phyloP scores from a whole-genome alignment of 1,284 basidiomycete species.

The Rhodotorula sp. region DNA sequence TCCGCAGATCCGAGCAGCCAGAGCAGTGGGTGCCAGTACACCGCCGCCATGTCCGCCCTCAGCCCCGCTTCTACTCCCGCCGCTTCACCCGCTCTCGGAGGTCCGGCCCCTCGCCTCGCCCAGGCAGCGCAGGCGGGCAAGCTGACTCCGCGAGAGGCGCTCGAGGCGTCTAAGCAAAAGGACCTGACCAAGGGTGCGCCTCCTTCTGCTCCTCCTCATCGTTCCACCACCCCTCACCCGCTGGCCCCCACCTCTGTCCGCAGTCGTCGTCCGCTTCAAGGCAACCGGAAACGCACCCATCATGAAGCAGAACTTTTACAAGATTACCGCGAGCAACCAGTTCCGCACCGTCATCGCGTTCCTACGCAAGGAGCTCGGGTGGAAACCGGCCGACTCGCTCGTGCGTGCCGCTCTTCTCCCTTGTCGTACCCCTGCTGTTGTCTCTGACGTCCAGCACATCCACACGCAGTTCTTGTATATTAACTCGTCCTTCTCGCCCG shows the following conservation, averaged over 20 bases:
- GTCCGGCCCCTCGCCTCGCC: background rate
- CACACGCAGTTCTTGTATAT: constrained; percentile 88
- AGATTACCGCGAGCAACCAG: constrained; percentile 89
- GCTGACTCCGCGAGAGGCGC: constrained; percentile 53
- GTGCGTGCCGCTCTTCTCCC: constrained; percentile 57
- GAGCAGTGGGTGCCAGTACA: background rate
- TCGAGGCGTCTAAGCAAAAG: constrained; percentile 81
- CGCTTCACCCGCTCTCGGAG: background rate
- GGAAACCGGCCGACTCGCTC: constrained; percentile 82
- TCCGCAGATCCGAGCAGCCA: background rate
- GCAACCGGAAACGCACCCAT: constrained; percentile 98
- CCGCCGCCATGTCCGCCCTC: background rate
- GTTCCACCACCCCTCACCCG: background rate
- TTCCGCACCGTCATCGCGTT: constrained; percentile 97
- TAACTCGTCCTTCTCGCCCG: constrained; percentile 93
- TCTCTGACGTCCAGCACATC: background rate
- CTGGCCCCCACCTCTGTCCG: background rate
- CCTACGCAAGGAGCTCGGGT: constrained; percentile 82
- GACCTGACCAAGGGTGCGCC: constrained; percentile 73
- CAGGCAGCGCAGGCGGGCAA: background rate
- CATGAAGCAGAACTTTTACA: constrained; percentile 98
- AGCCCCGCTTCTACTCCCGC: background rate
- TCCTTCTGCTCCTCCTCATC: background rate
- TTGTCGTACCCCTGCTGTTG: background rate
- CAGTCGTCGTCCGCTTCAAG: constrained; percentile 96